These are phyloP conservation scores for Eremochloa ophiuroides DNA, from an alignment of 176 grass and related monocot genomes.

Conservation along the genomic window DNA sequence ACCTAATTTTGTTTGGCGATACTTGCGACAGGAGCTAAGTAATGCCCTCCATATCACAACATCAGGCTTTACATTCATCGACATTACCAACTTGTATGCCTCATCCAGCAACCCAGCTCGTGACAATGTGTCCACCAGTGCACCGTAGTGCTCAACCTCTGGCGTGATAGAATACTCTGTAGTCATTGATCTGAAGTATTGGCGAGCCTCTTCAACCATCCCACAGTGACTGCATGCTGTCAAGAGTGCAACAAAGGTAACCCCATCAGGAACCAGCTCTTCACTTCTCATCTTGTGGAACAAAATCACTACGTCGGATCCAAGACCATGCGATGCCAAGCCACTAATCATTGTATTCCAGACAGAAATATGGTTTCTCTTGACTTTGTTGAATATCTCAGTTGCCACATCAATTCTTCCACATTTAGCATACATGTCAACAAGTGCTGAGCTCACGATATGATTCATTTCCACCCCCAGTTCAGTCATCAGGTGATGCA, in stretches of 20 bases:
- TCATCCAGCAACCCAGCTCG: conserved; percentile 60
- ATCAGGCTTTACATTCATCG: conserved; percentile 54
- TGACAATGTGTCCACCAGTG: conserved; percentile 56
- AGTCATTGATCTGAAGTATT: conserved; percentile 46
- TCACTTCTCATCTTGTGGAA: conserved; percentile 48
- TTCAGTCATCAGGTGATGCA: conserved; percentile 58
- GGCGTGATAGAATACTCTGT: conserved; percentile 45
- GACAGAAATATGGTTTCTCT: conserved; percentile 38
- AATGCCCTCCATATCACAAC: conserved; percentile 69
- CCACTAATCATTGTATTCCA: conserved; percentile 76
- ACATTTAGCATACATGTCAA: conserved; percentile 81
- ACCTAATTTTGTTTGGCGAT: conserved; percentile 40
- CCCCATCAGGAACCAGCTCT: conserved; percentile 49
- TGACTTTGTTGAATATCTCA: conserved; percentile 41
- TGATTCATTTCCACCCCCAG: conserved; percentile 50
- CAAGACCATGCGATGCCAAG: conserved; percentile 61
- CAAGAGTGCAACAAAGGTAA: conserved; percentile 63
- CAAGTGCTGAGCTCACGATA: conserved; percentile 51
- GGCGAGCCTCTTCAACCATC: conserved; percentile 53
- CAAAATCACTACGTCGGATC: conserved; percentile 38
- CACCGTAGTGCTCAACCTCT: conserved; percentile 64
- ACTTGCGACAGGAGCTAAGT: conserved; percentile 53
- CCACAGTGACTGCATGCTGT: conserved; percentile 73
- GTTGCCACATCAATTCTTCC: conserved; percentile 53
- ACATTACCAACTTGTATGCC: conserved; percentile 56